Percentiles rank a stretch among this genome's conserved stretches.
Conservation (phyloP, 805 yeast species). For the Saccharomyces kudriavzevii region DNA sequence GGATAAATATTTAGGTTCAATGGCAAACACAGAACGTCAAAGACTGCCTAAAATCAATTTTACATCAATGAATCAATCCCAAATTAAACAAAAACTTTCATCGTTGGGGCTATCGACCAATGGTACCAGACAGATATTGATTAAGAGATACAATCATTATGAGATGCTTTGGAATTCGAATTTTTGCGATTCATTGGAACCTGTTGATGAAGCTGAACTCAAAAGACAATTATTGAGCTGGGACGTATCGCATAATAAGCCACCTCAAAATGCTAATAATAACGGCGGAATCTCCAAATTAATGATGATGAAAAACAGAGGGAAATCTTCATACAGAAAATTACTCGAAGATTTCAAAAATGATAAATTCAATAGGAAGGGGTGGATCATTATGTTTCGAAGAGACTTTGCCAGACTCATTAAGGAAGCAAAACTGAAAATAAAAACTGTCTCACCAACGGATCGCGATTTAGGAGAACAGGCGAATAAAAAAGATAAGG, state of each 20-base stretch:
- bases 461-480: neutral
- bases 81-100: conserved; percentile 52
- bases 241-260: conserved; percentile 40
- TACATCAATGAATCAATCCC: conserved; percentile 47
- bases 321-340: conserved; percentile 18
- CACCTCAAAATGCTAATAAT: conserved; percentile 10
- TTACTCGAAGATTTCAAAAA: conserved; percentile 31
- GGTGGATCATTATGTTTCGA: conserved; percentile 36
- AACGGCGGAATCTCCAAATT: conserved; percentile 17
- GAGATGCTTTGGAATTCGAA: conserved; percentile 74
- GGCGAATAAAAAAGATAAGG: conserved; percentile 13
- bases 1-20: conserved; percentile 27
- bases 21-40: conserved; percentile 31
- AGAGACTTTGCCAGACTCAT: conserved; percentile 36
- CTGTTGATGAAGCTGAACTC: conserved; percentile 49
- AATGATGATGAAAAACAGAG: conserved; percentile 30
- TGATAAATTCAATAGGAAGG: conserved; percentile 39
- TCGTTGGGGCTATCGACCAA: conserved; percentile 46
- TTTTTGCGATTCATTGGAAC: conserved; percentile 55
- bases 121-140: conserved; percentile 60
- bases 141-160: conserved; percentile 67
- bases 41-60: conserved; percentile 60
- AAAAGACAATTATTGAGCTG: conserved; percentile 52
- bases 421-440: conserved; percentile 31
- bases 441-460: conserved; percentile 8